Conservation (phyloP, 352 stramenopile genomes). For the Aphanomyces stellatus region DNA sequence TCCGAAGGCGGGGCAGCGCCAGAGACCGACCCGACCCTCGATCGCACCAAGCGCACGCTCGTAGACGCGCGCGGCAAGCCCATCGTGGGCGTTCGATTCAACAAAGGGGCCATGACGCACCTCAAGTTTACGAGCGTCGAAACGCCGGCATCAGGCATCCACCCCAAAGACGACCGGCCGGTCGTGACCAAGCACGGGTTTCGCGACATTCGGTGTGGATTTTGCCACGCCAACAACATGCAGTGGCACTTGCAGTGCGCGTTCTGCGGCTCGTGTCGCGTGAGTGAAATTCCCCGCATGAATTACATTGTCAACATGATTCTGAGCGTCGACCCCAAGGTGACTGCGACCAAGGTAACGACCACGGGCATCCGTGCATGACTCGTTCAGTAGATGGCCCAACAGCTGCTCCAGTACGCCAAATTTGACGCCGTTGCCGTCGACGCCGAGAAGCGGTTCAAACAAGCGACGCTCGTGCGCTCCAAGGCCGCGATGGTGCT, state of each 20-base stretch:
- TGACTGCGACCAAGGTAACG: conserved; percentile 42
- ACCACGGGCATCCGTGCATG: neutral
- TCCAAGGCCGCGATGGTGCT: conserved; percentile 72
- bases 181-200: neutral
- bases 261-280: conserved; percentile 60
- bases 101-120: conserved; percentile 14
- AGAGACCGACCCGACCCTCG: neutral
- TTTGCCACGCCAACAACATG: conserved; percentile 66
- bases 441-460: conserved; percentile 64
- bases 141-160: neutral
- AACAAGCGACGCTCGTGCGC: conserved; percentile 65
- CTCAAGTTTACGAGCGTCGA: conserved; percentile 11
- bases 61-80: neutral
- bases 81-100: conserved; percentile 8
- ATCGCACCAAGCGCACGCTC: neutral
- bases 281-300: conserved; percentile 58
- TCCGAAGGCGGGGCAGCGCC: no score
- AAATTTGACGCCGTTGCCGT: conserved; percentile 71
- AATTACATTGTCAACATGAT: conserved; percentile 78
- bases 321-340: conserved; percentile 52
- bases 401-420: conserved; percentile 64
- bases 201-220: conserved; percentile 37
- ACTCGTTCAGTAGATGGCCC: conserved; percentile 34
- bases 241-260: conserved; percentile 53
- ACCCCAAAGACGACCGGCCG: neutral